These are phyloP conservation scores for Ceratocystiopsis brevicomis DNA, from an alignment of 2,329 filamentous ascomycete species.

Conservation along the genomic window DNA sequence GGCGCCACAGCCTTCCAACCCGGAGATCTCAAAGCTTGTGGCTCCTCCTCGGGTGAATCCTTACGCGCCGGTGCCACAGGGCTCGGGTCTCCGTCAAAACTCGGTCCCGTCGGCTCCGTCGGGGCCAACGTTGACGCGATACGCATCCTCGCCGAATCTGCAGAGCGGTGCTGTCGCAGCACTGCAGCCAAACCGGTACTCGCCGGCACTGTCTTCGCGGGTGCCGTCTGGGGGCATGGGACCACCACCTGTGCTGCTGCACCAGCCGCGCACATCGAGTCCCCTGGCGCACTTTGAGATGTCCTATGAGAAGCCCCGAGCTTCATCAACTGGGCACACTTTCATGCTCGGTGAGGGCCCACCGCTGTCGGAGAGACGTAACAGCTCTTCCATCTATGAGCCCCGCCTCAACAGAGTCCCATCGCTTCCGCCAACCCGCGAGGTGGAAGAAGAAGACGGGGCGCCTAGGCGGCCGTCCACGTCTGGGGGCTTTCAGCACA, in stretches of 20 bases:
- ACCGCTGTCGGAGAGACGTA: constrained; percentile 24
- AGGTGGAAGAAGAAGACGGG: constrained; percentile 36
- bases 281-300: constrained; percentile 46
- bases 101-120: no score
- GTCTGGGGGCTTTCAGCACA: no score
- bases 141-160: no score
- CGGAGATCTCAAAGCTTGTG: no score
- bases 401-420: constrained; percentile 33
- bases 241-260: constrained; percentile 23
- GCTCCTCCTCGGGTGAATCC: neutral
- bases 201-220: constrained; percentile 25
- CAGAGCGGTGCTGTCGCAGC: no score
- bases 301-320: constrained; percentile 18
- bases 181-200: constrained; percentile 32
- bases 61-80: neutral
- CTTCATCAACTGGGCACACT: constrained; percentile 11
- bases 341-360: constrained; percentile 19
- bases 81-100: constrained; percentile 6
- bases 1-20: neutral
- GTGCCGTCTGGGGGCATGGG: constrained; percentile 22
- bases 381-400: constrained; percentile 34
- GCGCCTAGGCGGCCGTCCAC: no score
- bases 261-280: constrained; percentile 46
- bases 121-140: no score
- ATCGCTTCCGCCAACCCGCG: constrained; percentile 40